These are phyloP conservation scores for Talaromyces sp. DNA, from an alignment of 2,329 filamentous ascomycete genomes.

Conservation along the genomic window DNA sequence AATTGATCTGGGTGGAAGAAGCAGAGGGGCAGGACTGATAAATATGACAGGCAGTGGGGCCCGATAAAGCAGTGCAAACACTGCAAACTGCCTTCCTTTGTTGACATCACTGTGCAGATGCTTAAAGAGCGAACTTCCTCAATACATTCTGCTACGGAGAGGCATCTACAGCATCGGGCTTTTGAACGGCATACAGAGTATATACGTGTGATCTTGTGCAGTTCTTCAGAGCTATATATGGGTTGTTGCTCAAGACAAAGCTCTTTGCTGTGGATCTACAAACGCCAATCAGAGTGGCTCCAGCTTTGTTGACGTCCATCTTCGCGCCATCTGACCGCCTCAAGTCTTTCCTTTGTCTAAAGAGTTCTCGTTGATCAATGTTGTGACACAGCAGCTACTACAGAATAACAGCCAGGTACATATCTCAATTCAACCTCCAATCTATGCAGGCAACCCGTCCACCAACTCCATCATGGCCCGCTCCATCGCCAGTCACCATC, in stretches of 20 bases:
- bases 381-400: not conserved
- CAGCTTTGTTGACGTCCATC: constrained; percentile 16
- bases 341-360: not conserved
- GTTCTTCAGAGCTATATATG: not conserved
- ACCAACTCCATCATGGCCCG: constrained; percentile 31
- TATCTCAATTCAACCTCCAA: not conserved
- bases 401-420: not conserved
- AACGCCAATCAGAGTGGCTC: not conserved
- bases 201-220: not conserved
- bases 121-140: not conserved
- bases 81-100: constrained; percentile 17
- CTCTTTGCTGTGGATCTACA: not conserved
- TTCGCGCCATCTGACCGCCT: not conserved
- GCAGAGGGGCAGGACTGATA: constrained; percentile 15
- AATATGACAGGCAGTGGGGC: constrained; percentile 1
- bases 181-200: not conserved
- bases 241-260: not conserved
- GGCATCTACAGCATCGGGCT: not conserved
- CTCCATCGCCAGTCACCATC: constrained; percentile 56
- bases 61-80: constrained; percentile 19
- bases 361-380: not conserved
- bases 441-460: constrained; percentile 34
- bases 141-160: not conserved
- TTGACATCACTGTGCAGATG: constrained; percentile 4
- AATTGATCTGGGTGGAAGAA: not conserved